Evolutionary conservation across 1,139 yeast species (phyloP).

Genomic region (Sugiyamaella japonica): DNA sequence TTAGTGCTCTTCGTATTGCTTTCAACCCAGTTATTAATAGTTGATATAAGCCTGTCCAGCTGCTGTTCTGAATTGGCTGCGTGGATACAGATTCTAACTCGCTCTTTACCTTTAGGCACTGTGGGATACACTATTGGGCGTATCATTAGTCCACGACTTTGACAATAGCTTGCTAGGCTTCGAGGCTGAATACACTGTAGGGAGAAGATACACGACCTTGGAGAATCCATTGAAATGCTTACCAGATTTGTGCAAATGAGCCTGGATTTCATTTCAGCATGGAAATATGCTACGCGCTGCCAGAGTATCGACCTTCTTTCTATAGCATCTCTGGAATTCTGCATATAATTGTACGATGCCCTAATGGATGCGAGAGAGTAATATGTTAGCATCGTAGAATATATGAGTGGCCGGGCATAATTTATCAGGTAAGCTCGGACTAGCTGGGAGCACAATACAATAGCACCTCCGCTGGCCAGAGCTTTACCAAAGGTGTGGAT

Average conservation of each 20-base stretch:
- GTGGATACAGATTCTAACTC: slow-evolving; percentile 34
- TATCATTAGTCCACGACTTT: slow-evolving; percentile 29
- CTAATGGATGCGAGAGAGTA: slow-evolving; percentile 27
- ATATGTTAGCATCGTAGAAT: slow-evolving; percentile 30
- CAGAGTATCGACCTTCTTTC: slow-evolving; percentile 4
- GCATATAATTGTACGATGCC: slow-evolving; percentile 26
- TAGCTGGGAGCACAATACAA: slow-evolving; percentile 28
- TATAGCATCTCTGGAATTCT: slow-evolving; percentile 3
- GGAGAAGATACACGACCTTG: slow-evolving; percentile 28
- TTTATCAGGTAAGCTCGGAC: slow-evolving; percentile 31
- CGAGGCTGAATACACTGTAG: slow-evolving; percentile 29
- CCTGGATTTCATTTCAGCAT: slow-evolving; percentile 4
- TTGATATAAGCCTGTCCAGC: slow-evolving; percentile 24
- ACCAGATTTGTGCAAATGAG: slow-evolving; percentile 2
- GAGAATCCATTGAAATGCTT: slow-evolving; percentile 14
- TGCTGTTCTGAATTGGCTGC: slow-evolving; percentile 26
- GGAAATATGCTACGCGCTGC: slow-evolving; percentile 12
- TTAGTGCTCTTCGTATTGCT: neutral
- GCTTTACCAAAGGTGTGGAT: slow-evolving; percentile 37
- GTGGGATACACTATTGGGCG: slow-evolving; percentile 36
- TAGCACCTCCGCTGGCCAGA: slow-evolving; percentile 32
- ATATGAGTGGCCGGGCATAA: slow-evolving; percentile 35
- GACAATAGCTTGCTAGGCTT: slow-evolving; percentile 28
- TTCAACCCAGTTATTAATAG: slow-evolving; percentile 21
- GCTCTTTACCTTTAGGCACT: slow-evolving; percentile 33